Evolutionary conservation across 192 early-diverging fungal genomes (phyloP), one percentile per base, ranked within the genome.

Genomic region (Pilaira anomala): DNA sequence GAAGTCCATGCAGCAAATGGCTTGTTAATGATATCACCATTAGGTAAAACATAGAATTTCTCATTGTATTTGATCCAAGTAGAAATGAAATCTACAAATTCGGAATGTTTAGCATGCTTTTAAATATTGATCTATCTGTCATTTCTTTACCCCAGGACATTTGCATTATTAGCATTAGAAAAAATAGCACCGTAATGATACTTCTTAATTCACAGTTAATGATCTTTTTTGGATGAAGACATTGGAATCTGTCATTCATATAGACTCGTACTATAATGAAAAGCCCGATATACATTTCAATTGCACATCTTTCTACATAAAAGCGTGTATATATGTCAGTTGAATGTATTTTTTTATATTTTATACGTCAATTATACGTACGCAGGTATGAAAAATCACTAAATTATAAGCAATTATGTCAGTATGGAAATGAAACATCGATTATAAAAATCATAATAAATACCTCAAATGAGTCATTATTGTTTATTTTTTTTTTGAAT

Each of bases 11-110:
- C 7, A 25, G 30, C 0, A 48, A 54, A 66, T 44, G 71, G 71
- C 1, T 48, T 63, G 36, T 26, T 41, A 21, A 72, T 62, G 18
- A 72, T 72, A 3, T 25, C 8, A 3, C 24, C 53, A 18, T 40
- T 49, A 16, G 40, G 39, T 0, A 62, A 22, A 12, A 8, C 1
- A 22, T 30, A 53, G 25, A 63, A 72, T 13, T 65, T 65, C n/a
- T 67, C 71, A 3, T 52, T 33, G n/a, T 72, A 72, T 42, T 72
- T 72, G 26, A 72, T 67, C 41, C 33, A 66, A 9, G 65, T 67
- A 14, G 71, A 67, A 44, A 48, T 40, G 18, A 55, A 41, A 49
- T 72, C 71, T 72, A 61, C 40, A 16, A n/a, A n/a, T n/a, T n/a
- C n/a, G n/a, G 41, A 42, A 33, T 24, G 22, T 13, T 3, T 28